These are phyloP conservation scores for Tulasnella calospora DNA, from an alignment of 768 basidiomycete species.

Conservation along the genomic window DNA sequence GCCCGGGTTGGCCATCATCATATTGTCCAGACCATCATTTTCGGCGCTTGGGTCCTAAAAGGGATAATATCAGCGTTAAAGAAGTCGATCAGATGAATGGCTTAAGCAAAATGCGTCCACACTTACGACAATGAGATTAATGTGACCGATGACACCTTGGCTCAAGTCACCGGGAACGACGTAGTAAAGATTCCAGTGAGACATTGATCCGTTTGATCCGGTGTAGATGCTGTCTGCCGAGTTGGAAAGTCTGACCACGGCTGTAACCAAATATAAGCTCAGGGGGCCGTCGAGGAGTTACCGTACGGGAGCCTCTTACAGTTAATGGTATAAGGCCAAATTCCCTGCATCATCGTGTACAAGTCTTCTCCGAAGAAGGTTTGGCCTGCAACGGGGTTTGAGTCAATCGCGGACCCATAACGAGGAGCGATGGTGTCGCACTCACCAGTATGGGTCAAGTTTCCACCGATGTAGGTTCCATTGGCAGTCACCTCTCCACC, in stretches of 20 bases:
- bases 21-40: background rate
- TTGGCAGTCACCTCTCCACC: constrained; percentile 22
- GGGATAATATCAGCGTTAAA: background rate
- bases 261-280: background rate
- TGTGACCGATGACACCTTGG: constrained; percentile 20
- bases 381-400: background rate
- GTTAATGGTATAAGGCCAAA: background rate
- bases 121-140: constrained; percentile 17
- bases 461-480: constrained; percentile 25
- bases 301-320: background rate
- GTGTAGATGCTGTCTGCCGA: constrained; percentile 17
- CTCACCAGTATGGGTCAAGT: constrained; percentile 24
- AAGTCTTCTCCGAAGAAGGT: constrained; percentile 23
- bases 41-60: background rate
- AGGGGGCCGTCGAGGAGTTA: background rate
- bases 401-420: no score
- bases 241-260: constrained; percentile 15
- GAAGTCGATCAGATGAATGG: background rate
- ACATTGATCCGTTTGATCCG: constrained; percentile 4
- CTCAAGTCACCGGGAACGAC: constrained; percentile 22
- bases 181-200: constrained; percentile 22
- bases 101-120: background rate
- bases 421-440: no score
- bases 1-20: background rate
- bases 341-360: constrained; percentile 6